Percentiles rank a stretch among this genome's conserved stretches.
Evolutionary conservation across 179 eudicot species (phyloP).

Genomic region (Gypsophila paniculata): DNA sequence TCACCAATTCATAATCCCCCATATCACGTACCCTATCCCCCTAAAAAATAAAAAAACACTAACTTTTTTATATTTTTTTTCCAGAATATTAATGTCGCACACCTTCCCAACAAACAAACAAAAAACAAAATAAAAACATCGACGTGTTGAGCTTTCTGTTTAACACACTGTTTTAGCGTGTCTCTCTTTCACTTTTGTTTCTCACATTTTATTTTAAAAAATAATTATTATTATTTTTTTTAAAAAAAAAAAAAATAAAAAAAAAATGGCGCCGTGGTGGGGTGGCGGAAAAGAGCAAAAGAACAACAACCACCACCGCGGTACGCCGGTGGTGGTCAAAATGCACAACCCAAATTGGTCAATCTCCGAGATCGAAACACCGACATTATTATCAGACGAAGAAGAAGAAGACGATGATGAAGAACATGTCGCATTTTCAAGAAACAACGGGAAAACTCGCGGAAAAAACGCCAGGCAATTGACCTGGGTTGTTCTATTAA

Average conservation of each 20-base stretch:
- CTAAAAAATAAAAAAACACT: too few relatives aligned
- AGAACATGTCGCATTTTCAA: conserved; percentile 14
- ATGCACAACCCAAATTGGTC: conserved; percentile 98
- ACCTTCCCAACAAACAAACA: not conserved
- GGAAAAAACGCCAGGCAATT: conserved; percentile 83
- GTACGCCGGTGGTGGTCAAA: conserved; percentile 83
- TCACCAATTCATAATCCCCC: too few relatives aligned
- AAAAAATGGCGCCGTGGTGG: conserved; percentile 60
- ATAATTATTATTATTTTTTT: too few relatives aligned
- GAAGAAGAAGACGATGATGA: conserved; percentile 36
- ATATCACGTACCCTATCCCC: too few relatives aligned
- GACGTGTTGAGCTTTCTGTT: conserved; percentile 67
- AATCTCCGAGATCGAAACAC: conserved; percentile 64
- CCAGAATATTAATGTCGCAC: not conserved
- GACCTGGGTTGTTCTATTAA: conserved; percentile 90
- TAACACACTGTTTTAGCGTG: too few relatives aligned
- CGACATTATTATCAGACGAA: conserved; percentile 20
- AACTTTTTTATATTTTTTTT: not conserved
- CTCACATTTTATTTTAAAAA: conserved; percentile 13
- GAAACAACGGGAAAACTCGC: conserved; percentile 28
- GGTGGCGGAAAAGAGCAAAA: conserved; percentile 48
- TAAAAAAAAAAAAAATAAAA: too few relatives aligned
- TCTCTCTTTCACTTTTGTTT: conserved; percentile 24
- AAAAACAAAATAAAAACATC: conserved; percentile 21
- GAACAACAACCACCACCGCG: conserved; percentile 46